Conservation (phyloP, 2,329 filamentous ascomycete species). For the Claviceps digitariae region DNA sequence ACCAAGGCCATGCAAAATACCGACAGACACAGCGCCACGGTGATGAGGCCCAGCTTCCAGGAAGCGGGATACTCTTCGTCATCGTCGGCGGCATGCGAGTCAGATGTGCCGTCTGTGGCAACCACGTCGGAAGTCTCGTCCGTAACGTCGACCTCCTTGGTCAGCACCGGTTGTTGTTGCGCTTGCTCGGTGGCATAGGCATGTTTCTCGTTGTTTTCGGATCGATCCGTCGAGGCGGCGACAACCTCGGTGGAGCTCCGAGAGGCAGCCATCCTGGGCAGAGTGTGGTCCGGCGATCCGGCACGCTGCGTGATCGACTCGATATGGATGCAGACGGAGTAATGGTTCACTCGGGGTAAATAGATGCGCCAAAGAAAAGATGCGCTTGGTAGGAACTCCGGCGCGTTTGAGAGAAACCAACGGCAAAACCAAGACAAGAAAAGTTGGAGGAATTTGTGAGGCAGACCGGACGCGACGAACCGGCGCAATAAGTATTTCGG, state of each 20-base stretch:
- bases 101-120: not conserved
- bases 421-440: too few species aligned
- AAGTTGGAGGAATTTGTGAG: too few species aligned
- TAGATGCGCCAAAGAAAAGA: too few species aligned
- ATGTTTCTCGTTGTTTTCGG: conserved; percentile 1
- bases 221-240: not conserved
- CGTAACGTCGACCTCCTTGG: not conserved
- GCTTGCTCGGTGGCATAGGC: not conserved
- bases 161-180: not conserved
- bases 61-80: conserved; percentile 2
- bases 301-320: not conserved
- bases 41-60: conserved; percentile 5
- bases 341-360: too few species aligned
- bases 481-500: too few species aligned
- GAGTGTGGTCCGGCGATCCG: too few species aligned
- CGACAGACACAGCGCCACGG: conserved; percentile 6
- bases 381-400: too few species aligned
- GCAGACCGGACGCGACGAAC: too few species aligned
- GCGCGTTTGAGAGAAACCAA: too few species aligned
- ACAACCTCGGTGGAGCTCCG: conserved; percentile 1
- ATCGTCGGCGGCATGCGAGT: not conserved
- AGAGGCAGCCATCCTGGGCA: conserved; percentile 3
- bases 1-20: conserved; percentile 7
- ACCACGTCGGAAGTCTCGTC: not conserved
- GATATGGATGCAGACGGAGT: too few species aligned